Evolutionary conservation across 2,329 filamentous ascomycete species (phyloP), one percentile per base, ranked within the genome.

Genomic region (Fusarium sp.): DNA sequence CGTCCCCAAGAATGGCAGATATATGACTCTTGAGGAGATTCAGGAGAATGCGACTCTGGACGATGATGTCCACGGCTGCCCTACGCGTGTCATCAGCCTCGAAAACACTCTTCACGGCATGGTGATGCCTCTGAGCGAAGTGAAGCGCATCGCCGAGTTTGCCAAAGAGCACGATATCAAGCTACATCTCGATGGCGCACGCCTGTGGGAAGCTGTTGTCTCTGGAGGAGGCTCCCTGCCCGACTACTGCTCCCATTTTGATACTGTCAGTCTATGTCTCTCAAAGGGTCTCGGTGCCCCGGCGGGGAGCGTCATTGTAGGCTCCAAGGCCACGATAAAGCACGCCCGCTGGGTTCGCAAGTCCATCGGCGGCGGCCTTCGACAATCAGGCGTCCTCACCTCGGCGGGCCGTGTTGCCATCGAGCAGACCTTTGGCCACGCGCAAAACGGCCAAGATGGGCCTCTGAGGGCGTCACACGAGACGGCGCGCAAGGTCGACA

Each of bases 31-130:
- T 9, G 88, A 91, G 69, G 93, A 97, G 69, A 78, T 97, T 12
- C 76, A 88, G 72, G 83, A 85, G 60, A 79, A 90, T 62, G 86
- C 85, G 5, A 81, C 89, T 0, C 73, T 93, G 1, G 80, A 83
- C 64, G 84, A 91, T 51, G 86, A 96, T 68, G 84, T 95, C 19
- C 92, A 96, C 73, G 81, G 83, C 29, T 93, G 90, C 70, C 92
- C 93, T 0, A 96, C 93, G 0, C 86, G 86, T 40, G 85, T 97
- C 46, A 91, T 97, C 66, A 88, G 86, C 61, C 80, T 97, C 43
- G 93, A 97, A 73, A 97, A 96, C 73, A 97, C 93, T 1, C 83
- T 96, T 45, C 86, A 87, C 52, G 93, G 93, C 24, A 87, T 88
- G 69, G 81, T 97, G 40, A 89, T 91, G 82, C 93, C 93, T 0